Evolutionary conservation across 371 early-diverging fungal genomes (phyloP).

Genomic region (Mortierella sp.): DNA sequence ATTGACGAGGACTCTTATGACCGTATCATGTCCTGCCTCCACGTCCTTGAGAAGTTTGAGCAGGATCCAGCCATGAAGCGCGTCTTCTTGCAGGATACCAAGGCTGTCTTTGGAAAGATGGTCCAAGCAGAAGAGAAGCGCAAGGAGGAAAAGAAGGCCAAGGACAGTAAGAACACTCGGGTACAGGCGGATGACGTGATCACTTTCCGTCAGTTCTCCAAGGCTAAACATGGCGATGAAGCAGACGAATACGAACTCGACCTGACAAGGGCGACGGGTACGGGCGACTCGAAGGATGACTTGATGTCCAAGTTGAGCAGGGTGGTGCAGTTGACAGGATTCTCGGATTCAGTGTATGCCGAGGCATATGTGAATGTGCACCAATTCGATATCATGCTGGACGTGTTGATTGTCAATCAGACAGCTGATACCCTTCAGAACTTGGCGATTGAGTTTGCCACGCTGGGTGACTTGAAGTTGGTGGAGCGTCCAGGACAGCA

Average conservation of each 20-base stretch:
- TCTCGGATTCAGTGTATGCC: slow-evolving; percentile 98
- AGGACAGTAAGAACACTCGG: slow-evolving; percentile 71
- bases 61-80: slow-evolving; percentile 66
- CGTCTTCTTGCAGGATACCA: slow-evolving; percentile 83
- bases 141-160: slow-evolving; percentile 66
- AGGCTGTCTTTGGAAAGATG: slow-evolving; percentile 83
- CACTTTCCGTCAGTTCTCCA: slow-evolving; percentile 87
- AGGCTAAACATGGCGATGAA: slow-evolving; percentile 71
- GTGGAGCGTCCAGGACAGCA: slow-evolving; percentile 94
- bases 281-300: slow-evolving; percentile 74
- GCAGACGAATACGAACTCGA: slow-evolving; percentile 89
- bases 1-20: slow-evolving; percentile 97
- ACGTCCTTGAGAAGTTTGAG: slow-evolving; percentile 74
- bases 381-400: slow-evolving; percentile 96
- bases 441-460: slow-evolving; percentile 96
- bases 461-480: slow-evolving; percentile 95
- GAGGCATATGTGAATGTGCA: slow-evolving; percentile 97
- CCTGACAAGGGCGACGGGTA: slow-evolving; percentile 87
- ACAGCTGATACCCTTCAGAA: slow-evolving; percentile 96
- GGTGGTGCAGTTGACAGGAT: slow-evolving; percentile 97
- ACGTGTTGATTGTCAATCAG: slow-evolving; percentile 98
- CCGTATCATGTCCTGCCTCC: slow-evolving; percentile 90
- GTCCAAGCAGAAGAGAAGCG: slow-evolving; percentile 76
- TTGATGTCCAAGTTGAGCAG: slow-evolving; percentile 87
- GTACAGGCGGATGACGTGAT: slow-evolving; percentile 91